These are phyloP conservation scores for Globisporangium viniferum DNA, from an alignment of 352 stramenopile species.

Conservation along the genomic window DNA sequence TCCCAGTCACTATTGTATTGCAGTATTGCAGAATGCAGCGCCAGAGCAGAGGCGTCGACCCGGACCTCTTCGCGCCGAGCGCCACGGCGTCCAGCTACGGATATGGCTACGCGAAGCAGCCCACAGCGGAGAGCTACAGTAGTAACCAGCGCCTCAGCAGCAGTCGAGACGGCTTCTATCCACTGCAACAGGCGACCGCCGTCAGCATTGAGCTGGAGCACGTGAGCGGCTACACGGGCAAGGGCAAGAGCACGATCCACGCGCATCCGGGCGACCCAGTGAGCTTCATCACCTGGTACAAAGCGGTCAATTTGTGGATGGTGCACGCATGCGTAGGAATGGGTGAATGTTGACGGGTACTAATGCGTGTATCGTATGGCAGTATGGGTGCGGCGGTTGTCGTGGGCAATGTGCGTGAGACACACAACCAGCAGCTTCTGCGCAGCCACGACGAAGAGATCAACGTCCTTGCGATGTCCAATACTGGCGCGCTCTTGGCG, in stretches of 20 bases:
- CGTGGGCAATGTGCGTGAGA: constrained; percentile 43
- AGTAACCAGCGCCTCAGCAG: constrained; percentile 11
- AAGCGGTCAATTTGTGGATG: neutral
- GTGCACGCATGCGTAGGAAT: neutral
- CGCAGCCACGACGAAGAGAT: constrained; percentile 59
- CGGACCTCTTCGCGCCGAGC: constrained; percentile 55
- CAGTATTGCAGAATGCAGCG: constrained; percentile 24
- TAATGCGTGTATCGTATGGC: neutral
- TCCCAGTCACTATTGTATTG: neutral
- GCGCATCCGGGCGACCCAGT: constrained; percentile 45
- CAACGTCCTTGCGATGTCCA: constrained; percentile 43
- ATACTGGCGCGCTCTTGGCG: constrained; percentile 32
- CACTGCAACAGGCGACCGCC: constrained; percentile 6
- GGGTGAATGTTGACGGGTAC: neutral
- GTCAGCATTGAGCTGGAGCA: constrained; percentile 62
- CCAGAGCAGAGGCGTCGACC: constrained; percentile 33
- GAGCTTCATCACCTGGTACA: constrained; percentile 54
- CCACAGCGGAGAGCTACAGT: constrained; percentile 7
- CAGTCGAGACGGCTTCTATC: constrained; percentile 18
- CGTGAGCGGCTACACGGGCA: constrained; percentile 57
- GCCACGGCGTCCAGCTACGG: constrained; percentile 11
- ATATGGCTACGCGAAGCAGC: neutral
- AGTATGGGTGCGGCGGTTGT: constrained; percentile 60
- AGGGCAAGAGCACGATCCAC: constrained; percentile 51
- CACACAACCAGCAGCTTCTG: constrained; percentile 53